Percentiles rank a stretch among this genome's conserved stretches.
phyloP scores from a whole-genome alignment of 352 stramenopile genomes.

The Phytopythium montanum region DNA sequence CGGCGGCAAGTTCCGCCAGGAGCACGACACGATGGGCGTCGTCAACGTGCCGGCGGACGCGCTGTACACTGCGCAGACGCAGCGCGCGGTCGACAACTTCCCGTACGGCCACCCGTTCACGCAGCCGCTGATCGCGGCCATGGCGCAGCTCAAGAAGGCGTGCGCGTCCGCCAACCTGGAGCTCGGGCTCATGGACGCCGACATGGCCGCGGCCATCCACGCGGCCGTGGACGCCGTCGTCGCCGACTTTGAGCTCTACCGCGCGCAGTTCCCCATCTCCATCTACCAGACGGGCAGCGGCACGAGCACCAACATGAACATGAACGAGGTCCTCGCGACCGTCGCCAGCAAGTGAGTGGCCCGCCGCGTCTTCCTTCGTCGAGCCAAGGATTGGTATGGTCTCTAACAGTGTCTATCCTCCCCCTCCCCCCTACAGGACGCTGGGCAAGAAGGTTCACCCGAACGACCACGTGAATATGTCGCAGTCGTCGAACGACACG shows the following conservation, averaged over 20 bases:
- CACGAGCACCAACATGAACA: constrained; percentile 99
- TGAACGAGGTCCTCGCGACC: constrained; percentile 96
- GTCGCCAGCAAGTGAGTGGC: constrained; percentile 58
- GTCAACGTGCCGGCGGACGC: constrained; percentile 40
- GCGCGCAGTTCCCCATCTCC: constrained; percentile 48
- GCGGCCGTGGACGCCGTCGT: constrained; percentile 28
- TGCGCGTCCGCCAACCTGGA: constrained; percentile 39
- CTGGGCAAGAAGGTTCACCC: constrained; percentile 84
- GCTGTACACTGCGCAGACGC: constrained; percentile 52
- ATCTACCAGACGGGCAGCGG: constrained; percentile 91
- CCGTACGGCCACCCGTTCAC: constrained; percentile 45
- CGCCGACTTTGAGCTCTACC: constrained; percentile 23
- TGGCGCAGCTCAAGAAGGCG: constrained; percentile 47
- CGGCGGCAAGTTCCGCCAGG: constrained; percentile 28
- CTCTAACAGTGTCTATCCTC: no score
- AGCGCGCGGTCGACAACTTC: constrained; percentile 52
- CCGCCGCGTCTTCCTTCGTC: no score
- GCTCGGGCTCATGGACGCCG: constrained; percentile 31
- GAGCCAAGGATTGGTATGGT: no score
- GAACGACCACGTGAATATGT: constrained; percentile 76
- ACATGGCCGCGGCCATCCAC: constrained; percentile 34
- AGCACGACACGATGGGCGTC: constrained; percentile 53
- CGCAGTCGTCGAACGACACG: constrained; percentile 64
- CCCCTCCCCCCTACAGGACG: constrained; percentile 11
- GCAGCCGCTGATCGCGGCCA: constrained; percentile 31